A percentile compares a stretch with the other conserved stretches of the same genome.
Evolutionary conservation across 2,329 filamentous ascomycete species (phyloP).

Genomic region (Penicillium sp.): DNA sequence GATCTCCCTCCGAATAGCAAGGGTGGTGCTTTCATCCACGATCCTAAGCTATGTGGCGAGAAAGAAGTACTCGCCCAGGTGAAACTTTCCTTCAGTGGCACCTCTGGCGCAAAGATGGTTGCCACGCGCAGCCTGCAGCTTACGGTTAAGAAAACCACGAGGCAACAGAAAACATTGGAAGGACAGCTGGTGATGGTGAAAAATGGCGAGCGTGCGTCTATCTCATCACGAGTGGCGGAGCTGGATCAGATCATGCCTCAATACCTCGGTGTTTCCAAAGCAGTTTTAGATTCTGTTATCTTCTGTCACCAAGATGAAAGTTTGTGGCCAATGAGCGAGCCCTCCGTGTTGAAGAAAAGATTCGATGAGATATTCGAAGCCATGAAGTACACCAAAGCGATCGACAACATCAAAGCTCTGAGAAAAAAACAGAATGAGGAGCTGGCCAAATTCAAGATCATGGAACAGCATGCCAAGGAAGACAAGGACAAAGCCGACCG

Average conservation of each 20-base stretch:
- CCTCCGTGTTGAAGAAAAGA: slow-evolving; percentile 81
- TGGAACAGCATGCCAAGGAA: slow-evolving; percentile 76
- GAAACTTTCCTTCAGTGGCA: slow-evolving; percentile 82
- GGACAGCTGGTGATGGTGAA: slow-evolving; percentile 75
- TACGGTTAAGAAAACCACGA: slow-evolving; percentile 78
- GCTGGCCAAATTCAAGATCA: slow-evolving; percentile 71
- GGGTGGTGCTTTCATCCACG: slow-evolving; percentile 92
- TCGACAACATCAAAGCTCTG: slow-evolving; percentile 88
- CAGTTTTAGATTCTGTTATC: slow-evolving; percentile 91
- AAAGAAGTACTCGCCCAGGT: slow-evolving; percentile 90
- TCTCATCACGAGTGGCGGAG: slow-evolving; percentile 80
- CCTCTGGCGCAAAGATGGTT: slow-evolving; percentile 78
- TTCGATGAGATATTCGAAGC: slow-evolving; percentile 99
- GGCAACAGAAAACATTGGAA: slow-evolving; percentile 82
- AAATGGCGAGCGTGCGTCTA: slow-evolving; percentile 76
- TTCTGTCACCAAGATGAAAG: slow-evolving; percentile 99
- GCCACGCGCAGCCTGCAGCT: slow-evolving; percentile 83
- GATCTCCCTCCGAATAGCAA: slow-evolving; percentile 88
- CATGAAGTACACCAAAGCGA: slow-evolving; percentile 93
- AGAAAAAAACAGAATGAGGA: slow-evolving; percentile 81
- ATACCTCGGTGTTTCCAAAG: slow-evolving; percentile 84
- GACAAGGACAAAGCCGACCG: slow-evolving; percentile 84
- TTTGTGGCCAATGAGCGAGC: slow-evolving; percentile 93
- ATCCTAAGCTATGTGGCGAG: slow-evolving; percentile 84
- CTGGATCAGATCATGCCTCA: slow-evolving; percentile 83